Evolutionary conservation across 192 early-diverging fungal genomes (phyloP), one percentile per base, ranked within the genome.

Genomic region (Coemansia sp.): DNA sequence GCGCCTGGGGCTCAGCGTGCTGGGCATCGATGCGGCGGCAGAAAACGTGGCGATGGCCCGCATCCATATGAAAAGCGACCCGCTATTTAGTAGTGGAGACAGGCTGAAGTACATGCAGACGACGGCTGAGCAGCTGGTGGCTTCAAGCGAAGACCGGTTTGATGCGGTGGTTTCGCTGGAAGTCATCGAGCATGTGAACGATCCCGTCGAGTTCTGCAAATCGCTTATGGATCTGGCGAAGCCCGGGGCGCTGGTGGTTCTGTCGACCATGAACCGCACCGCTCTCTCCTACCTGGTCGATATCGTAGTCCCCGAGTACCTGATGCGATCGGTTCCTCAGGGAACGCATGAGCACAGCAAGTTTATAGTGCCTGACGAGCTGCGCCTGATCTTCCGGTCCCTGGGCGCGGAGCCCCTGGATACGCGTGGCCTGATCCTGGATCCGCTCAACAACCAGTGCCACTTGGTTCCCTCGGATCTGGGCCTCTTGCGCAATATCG

Each of bases 211-310:
- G 21, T 97, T 98, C 72, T 80, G 95, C 7, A 64, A 71, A n/a
- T 79, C 86, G 1, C 88, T 91, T 45, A 67, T 83, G 28, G 59
- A 85, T 39, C 77, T 97, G 31, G 68, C 88, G 25, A 87, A 86
- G 21, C 89, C 91, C 0, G 87, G 84, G 2, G 94, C 86, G 1
- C 55, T 86, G 13, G 39, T 96, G 21, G 87, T 99, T 26, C 64
- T 97, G 35, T 96, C 94, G 2, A 99, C 95, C 58, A 99, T 99
- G 71, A 93, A 92, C 59, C 90, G 94, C 5, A 95, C 95, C 2
- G 78, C 84, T 0, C 48, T 89, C 8, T 85, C 93, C 4, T 89
- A 89, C 34, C 68, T 92, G 4, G 67, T 95, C 52, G 96, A 94
- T 23, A 86, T 97, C 9, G 66, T 92, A 28, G 61, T 91, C 25